Conservation (phyloP, 1,139 yeast genomes). For the Casaregolazyma lundiana region DNA sequence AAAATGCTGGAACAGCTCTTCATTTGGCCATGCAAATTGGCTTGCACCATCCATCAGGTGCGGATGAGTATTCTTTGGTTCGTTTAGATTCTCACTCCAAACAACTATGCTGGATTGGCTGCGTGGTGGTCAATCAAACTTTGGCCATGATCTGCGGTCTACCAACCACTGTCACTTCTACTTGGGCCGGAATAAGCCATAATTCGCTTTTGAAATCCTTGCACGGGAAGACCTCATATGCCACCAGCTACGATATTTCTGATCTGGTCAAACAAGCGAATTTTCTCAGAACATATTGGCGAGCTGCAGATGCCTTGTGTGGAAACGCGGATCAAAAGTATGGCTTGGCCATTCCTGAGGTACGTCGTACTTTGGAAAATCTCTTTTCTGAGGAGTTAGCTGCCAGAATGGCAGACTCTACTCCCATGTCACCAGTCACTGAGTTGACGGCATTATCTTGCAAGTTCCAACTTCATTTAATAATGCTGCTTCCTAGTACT, state of each 20-base stretch:
- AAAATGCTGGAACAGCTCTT: conserved; percentile 17
- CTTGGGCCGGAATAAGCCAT: conserved; percentile 4
- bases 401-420: conserved; percentile 15
- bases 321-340: conserved; percentile 20
- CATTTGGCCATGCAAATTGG: conserved; percentile 22
- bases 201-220: neutral
- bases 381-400: conserved; percentile 16
- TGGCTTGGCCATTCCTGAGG: conserved; percentile 19
- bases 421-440: conserved; percentile 18
- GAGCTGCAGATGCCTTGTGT: conserved; percentile 17
- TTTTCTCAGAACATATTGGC: conserved; percentile 13
- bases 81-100: conserved; percentile 10
- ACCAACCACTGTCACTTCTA: conserved; percentile 15
- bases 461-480: conserved; percentile 21
- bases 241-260: conserved; percentile 9
- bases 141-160: conserved; percentile 14
- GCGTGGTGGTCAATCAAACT: conserved; percentile 16
- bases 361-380: conserved; percentile 18
- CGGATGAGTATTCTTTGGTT: conserved; percentile 14
- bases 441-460: conserved; percentile 19
- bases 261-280: conserved; percentile 17
- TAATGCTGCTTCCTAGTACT: conserved; percentile 21
- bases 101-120: conserved; percentile 19
- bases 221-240: neutral
- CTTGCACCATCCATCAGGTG: conserved; percentile 17